Evolutionary conservation across 805 yeast genomes (phyloP).

Genomic region (Candida khao-thaluensis): DNA sequence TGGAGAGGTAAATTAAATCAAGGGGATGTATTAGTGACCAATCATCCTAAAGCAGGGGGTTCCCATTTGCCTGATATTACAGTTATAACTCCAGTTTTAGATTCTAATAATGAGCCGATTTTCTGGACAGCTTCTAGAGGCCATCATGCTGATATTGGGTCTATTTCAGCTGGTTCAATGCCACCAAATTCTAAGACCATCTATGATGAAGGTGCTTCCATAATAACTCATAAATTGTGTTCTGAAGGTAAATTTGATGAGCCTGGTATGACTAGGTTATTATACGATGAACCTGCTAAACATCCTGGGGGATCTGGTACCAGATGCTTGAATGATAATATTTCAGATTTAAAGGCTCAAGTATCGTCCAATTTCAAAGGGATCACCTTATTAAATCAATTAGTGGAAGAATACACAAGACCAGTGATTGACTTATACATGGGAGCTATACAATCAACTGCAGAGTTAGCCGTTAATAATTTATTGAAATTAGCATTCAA

Average conservation of each 20-base stretch:
- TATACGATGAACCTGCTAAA: slow-evolving; percentile 73
- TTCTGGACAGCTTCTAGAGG: slow-evolving; percentile 94
- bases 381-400: slow-evolving; percentile 56
- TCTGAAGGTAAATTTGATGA: slow-evolving; percentile 70
- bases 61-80: slow-evolving; percentile 61
- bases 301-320: slow-evolving; percentile 89
- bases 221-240: slow-evolving; percentile 74
- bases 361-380: slow-evolving; percentile 89
- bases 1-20: slow-evolving; percentile 41
- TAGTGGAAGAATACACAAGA: slow-evolving; percentile 63
- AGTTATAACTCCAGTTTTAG: slow-evolving; percentile 84
- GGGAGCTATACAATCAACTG: slow-evolving; percentile 36
- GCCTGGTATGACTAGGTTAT: slow-evolving; percentile 56
- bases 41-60: slow-evolving; percentile 46
- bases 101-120: slow-evolving; percentile 48
- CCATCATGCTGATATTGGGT: slow-evolving; percentile 96
- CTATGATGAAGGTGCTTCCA: slow-evolving; percentile 90
- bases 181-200: slow-evolving; percentile 86
- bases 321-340: slow-evolving; percentile 76
- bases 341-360: slow-evolving; percentile 56
- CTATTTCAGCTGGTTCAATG: slow-evolving; percentile 89
- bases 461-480: slow-evolving; percentile 34
- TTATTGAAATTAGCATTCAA: slow-evolving; percentile 29
- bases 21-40: slow-evolving; percentile 45
- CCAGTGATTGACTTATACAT: slow-evolving; percentile 35